Base-by-base conservation (phyloP, 805 yeast genomes). In the Suhomyces vadensis region DNA sequence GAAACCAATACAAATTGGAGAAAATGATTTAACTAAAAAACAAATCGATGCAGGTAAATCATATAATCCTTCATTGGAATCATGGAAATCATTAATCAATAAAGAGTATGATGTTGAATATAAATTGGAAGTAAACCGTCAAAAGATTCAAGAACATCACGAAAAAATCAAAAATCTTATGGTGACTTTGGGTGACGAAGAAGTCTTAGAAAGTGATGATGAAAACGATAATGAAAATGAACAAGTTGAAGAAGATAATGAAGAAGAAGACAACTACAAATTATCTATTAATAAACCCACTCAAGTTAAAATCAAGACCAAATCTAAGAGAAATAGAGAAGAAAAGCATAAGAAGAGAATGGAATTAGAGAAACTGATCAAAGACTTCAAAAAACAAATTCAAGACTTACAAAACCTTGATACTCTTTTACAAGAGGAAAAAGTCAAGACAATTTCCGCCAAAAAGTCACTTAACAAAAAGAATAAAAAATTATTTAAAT, bases 41-140 rank as follows among this genome's bases (percentile, higher is more conserved):
- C 31, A 82, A 3, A 90, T 96, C 9, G 83, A 84, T 55, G 94
- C 84, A 1, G 98, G 98, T 43, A 87, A 85, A 62, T 91, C 98
- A 2, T 94, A 89, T 60, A 94, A 94, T 60, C 99, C 99, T 20
- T 77, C 92, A 9, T 71, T 83, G 51, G 85, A 83, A 44, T 80
- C 86, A 21, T 94, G 99, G 99, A 81, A 81, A 54, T 65, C 64
- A 14, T 74, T 91, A 53, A 78, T 94, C 41, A 70, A 78, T 42
- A 69, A 73, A 42, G 97, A 90, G 64, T 83, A 75, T 54, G 74
- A 61, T 41, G 71, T 73, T 43, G 95, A 89, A 57, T 79, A 81
- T 56, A 73, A 78, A 39, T 77, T 74, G 44, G 97, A 88, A 55
- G 79, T 81, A 47, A 75, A 80, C 55, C 77, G 85, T 56, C 64